A percentile compares a stretch with the other conserved stretches of the same genome.
phyloP scores from a whole-genome alignment of 441 rosid genomes.

The Populus tomentosa region DNA sequence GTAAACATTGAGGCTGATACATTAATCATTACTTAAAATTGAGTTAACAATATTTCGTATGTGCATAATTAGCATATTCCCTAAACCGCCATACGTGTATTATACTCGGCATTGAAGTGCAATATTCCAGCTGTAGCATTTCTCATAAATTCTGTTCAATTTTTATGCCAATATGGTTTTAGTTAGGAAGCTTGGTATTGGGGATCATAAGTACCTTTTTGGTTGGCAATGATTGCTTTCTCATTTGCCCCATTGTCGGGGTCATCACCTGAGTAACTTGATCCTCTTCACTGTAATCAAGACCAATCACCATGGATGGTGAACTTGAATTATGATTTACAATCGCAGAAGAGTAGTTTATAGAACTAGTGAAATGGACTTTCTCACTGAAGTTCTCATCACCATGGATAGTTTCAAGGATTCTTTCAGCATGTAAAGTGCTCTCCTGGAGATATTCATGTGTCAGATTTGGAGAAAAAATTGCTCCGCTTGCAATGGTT shows the following conservation, averaged over 20 bases:
- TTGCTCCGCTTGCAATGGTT: not conserved
- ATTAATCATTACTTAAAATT: not conserved
- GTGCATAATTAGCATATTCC: not conserved
- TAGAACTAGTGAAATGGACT: not conserved
- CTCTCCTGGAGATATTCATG: not conserved
- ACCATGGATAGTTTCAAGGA: not conserved
- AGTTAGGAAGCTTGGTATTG: not conserved
- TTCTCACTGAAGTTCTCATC: not conserved
- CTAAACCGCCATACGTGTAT: too few species aligned
- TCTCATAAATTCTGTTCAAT: not conserved
- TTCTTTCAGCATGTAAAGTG: conserved; percentile 4
- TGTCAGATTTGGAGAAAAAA: not conserved
- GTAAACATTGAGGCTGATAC: not conserved
- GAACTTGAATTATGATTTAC: not conserved
- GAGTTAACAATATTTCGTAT: not conserved
- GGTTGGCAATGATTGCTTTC: not conserved
- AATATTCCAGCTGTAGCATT: not conserved
- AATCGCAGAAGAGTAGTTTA: not conserved
- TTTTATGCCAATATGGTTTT: not conserved
- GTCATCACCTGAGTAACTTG: not conserved
- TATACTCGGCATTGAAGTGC: not conserved
- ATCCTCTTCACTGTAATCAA: not conserved
- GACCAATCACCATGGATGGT: not conserved
- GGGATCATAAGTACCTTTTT: not conserved
- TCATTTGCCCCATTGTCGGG: conserved; percentile 1